A percentile compares a stretch with the other conserved stretches of the same genome.
phyloP scores from a whole-genome alignment of 371 early-diverging fungal species.

The Lichtheimia hyalospora region DNA sequence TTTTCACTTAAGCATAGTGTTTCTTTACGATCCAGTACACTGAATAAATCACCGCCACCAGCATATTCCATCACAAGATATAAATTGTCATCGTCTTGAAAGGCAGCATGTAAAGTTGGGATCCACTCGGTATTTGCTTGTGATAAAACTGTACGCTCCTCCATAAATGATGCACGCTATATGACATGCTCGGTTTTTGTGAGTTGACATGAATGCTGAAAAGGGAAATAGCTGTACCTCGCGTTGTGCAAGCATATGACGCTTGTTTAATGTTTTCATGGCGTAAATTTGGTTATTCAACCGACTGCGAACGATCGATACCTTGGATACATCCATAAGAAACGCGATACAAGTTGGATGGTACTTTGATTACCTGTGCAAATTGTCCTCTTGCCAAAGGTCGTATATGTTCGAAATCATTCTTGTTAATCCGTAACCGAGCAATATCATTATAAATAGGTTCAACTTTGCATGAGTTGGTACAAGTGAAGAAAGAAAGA shows the following conservation, averaged over 20 bases:
- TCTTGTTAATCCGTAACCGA: conserved; percentile 65
- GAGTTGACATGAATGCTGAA: background rate
- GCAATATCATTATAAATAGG: conserved; percentile 56
- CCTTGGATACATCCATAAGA: background rate
- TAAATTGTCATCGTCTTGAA: conserved; percentile 86
- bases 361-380: conserved; percentile 66
- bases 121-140: conserved; percentile 76
- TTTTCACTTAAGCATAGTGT: conserved; percentile 72
- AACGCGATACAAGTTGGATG: background rate
- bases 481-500: background rate
- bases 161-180: conserved; percentile 83
- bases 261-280: conserved; percentile 94
- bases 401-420: conserved; percentile 87
- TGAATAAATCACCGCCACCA: conserved; percentile 95
- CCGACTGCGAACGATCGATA: conserved; percentile 43
- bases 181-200: conserved; percentile 18
- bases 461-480: conserved; percentile 48
- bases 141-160: conserved; percentile 83
- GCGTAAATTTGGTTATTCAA: conserved; percentile 63
- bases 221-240: conserved; percentile 52
- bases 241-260: conserved; percentile 76
- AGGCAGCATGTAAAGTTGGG: conserved; percentile 80
- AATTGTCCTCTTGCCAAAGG: conserved; percentile 91
- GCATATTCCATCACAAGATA: conserved; percentile 98
- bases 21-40: conserved; percentile 84